A percentile compares a stretch with the other conserved stretches of the same genome.
Evolutionary conservation across 2,329 filamentous ascomycete species (phyloP).

Genomic region (Ampelomyces quisqualis): DNA sequence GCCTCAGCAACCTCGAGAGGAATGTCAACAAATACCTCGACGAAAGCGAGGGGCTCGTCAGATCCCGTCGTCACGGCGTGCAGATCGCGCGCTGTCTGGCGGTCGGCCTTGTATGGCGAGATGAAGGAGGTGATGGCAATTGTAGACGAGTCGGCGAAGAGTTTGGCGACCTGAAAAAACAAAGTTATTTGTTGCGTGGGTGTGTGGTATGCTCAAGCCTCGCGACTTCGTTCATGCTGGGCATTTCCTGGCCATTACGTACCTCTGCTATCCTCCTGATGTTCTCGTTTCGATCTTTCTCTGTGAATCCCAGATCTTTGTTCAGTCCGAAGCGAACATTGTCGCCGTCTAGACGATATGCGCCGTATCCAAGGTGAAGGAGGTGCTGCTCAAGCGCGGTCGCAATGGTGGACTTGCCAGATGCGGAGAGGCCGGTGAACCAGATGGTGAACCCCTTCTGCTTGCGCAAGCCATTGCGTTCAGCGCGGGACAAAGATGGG

Average conservation of each 20-base stretch:
- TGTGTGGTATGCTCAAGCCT: constrained; percentile 18
- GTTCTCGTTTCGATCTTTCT: constrained; percentile 94
- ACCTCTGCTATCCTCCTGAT: constrained; percentile 90
- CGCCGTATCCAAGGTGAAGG: constrained; percentile 75
- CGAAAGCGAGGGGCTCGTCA: constrained; percentile 74
- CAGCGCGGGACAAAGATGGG: constrained; percentile 72
- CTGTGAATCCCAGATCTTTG: constrained; percentile 94
- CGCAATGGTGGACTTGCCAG: constrained; percentile 95
- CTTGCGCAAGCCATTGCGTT: constrained; percentile 72
- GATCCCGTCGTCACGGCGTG: constrained; percentile 61
- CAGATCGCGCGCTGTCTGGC: constrained; percentile 75
- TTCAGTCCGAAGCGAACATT: constrained; percentile 98
- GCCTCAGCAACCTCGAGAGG: constrained; percentile 89
- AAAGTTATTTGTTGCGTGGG: constrained; percentile 7
- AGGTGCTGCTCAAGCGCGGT: constrained; percentile 97
- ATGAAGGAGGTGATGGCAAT: constrained; percentile 96
- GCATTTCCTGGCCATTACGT: constrained; percentile 7
- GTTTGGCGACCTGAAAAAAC: constrained; percentile 71
- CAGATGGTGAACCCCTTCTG: constrained; percentile 94
- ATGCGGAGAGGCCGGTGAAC: constrained; percentile 95
- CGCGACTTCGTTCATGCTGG: neutral
- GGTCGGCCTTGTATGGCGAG: constrained; percentile 87
- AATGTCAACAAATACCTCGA: constrained; percentile 93
- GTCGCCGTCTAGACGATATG: constrained; percentile 96
- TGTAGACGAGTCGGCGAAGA: constrained; percentile 87